Conservation (phyloP, 2,329 filamentous ascomycete species). For the Aspergillus sp. region DNA sequence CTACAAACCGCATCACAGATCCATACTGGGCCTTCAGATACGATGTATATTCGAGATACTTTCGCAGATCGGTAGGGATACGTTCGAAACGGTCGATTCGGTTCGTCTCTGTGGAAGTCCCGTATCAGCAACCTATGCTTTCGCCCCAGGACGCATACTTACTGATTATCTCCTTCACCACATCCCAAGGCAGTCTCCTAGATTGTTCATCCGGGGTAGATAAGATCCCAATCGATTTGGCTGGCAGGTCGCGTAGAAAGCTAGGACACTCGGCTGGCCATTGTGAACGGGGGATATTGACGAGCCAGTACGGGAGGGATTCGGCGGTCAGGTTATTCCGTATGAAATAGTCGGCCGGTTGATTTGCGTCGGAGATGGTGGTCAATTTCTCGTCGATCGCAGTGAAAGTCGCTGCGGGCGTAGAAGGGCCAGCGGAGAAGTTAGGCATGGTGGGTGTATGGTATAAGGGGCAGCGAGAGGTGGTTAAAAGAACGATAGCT, state of each 20-base stretch:
- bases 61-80: constrained; percentile 69
- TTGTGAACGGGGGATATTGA: constrained; percentile 64
- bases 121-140: neutral
- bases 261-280: constrained; percentile 65
- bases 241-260: constrained; percentile 58
- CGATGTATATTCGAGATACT: constrained; percentile 68
- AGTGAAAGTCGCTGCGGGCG: constrained; percentile 19
- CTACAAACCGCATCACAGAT: constrained; percentile 71
- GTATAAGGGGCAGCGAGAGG: too few species aligned
- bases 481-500: too few species aligned
- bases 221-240: constrained; percentile 68
- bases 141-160: constrained; percentile 13
- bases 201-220: constrained; percentile 66
- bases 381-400: constrained; percentile 17
- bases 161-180: constrained; percentile 61
- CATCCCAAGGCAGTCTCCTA: constrained; percentile 60
- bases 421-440: constrained; percentile 1
- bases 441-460: neutral
- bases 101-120: constrained; percentile 49
- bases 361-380: constrained; percentile 8
- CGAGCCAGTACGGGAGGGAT: constrained; percentile 69
- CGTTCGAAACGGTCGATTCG: constrained; percentile 72
- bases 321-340: constrained; percentile 8
- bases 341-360: constrained; percentile 8
- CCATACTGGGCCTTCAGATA: constrained; percentile 64